Evolutionary conservation across 1,284 basidiomycete genomes (phyloP).

Genomic region (Ganoderma resinaceum): DNA sequence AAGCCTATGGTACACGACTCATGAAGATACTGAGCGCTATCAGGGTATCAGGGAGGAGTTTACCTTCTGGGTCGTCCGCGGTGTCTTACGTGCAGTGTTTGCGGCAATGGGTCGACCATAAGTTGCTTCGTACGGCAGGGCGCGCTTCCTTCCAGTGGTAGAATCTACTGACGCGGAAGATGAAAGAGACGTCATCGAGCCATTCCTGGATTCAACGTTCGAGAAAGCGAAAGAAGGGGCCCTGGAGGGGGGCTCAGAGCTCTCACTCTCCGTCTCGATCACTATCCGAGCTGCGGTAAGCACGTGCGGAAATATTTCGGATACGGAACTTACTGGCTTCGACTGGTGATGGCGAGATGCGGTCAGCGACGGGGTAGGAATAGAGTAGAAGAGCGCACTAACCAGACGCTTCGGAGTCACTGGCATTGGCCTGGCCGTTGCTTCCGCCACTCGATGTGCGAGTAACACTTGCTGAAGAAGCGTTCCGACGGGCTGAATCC

Average conservation of each 20-base stretch:
- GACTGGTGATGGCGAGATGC: neutral
- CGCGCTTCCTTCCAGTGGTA: slow-evolving; percentile 24
- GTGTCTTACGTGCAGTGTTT: slow-evolving; percentile 6
- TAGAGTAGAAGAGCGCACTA: neutral
- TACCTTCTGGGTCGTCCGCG: slow-evolving; percentile 9
- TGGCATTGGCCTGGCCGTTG: neutral
- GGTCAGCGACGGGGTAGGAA: neutral
- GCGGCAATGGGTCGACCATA: slow-evolving; percentile 8
- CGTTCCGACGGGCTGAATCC: neutral
- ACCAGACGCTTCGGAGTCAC: neutral
- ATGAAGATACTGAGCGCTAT: neutral
- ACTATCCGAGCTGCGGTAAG: slow-evolving; percentile 6
- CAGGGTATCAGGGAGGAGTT: neutral
- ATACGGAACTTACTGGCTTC: slow-evolving; percentile 12
- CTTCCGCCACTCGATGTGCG: neutral
- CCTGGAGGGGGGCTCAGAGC: slow-evolving; percentile 12
- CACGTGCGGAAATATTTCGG: neutral
- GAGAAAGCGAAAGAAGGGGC: slow-evolving; percentile 26
- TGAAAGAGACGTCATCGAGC: slow-evolving; percentile 23
- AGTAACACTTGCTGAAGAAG: neutral
- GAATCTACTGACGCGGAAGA: slow-evolving; percentile 19
- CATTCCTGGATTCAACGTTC: slow-evolving; percentile 6
- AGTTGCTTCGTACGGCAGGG: slow-evolving; percentile 20
- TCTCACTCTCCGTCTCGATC: slow-evolving; percentile 26
- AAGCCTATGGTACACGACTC: neutral